These are phyloP conservation scores for Hibiscus syriacus DNA, from an alignment of 345 rosid species.

Conservation along the genomic window DNA sequence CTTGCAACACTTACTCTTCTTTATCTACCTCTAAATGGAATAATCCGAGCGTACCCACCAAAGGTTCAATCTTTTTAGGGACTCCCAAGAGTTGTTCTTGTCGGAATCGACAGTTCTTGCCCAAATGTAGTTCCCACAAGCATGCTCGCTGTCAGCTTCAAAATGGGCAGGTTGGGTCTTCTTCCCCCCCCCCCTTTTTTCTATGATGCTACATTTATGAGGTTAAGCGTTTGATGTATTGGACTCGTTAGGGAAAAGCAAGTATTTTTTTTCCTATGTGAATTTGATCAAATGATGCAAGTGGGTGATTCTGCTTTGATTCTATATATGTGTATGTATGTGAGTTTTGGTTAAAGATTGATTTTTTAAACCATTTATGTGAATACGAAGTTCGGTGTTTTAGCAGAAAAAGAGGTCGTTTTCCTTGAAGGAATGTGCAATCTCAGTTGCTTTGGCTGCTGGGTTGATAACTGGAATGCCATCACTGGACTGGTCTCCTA, in stretches of 20 bases:
- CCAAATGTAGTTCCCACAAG: slow-evolving; percentile 32
- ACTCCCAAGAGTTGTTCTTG: slow-evolving; percentile 17
- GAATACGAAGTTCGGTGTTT: neutral
- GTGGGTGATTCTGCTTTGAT: neutral
- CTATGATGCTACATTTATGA: slow-evolving; percentile 7
- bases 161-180: slow-evolving; percentile 30
- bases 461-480: slow-evolving; percentile 61
- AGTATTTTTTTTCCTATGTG: neutral
- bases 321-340: neutral
- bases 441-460: slow-evolving; percentile 66
- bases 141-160: slow-evolving; percentile 15
- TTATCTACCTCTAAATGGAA: slow-evolving; percentile 25
- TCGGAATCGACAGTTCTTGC: slow-evolving; percentile 15
- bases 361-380: neutral
- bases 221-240: neutral
- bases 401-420: slow-evolving; percentile 44
- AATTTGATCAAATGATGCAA: neutral
- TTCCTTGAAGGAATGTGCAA: slow-evolving; percentile 70
- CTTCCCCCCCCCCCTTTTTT: no score
- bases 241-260: neutral
- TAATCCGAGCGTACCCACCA: slow-evolving; percentile 25
- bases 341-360: neutral
- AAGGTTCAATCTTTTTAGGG: slow-evolving; percentile 11
- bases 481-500: slow-evolving; percentile 31
- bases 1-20: slow-evolving; percentile 37